Conservation (phyloP, 2,329 filamentous ascomycete species). For the Sarocladium brachiariae region DNA sequence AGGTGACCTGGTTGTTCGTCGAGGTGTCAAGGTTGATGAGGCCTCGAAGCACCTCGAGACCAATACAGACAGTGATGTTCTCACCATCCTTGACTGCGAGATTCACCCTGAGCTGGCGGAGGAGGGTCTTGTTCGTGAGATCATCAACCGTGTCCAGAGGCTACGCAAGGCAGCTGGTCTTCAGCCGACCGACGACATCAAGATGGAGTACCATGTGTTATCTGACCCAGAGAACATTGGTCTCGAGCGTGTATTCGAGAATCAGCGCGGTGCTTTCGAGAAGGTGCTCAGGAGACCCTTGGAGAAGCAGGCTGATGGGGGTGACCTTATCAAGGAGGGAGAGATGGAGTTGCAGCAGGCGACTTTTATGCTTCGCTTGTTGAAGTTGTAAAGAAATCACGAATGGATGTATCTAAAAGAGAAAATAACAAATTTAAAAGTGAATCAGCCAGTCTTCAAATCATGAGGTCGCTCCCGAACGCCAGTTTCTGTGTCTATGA, state of each 20-base stretch:
- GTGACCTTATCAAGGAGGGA: constrained; percentile 66
- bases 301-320: constrained; percentile 35
- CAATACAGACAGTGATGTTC: constrained; percentile 81
- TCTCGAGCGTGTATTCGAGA: constrained; percentile 61
- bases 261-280: constrained; percentile 62
- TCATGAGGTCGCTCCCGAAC: not conserved
- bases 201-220: constrained; percentile 85
- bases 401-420: not conserved
- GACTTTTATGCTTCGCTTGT: constrained; percentile 67
- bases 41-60: constrained; percentile 71
- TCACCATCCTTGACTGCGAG: constrained; percentile 81
- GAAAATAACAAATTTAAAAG: not conserved
- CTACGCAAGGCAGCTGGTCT: constrained; percentile 91
- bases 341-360: constrained; percentile 82
- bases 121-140: constrained; percentile 84
- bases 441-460: not conserved
- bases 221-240: constrained; percentile 73
- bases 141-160: constrained; percentile 88
- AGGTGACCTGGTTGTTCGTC: constrained; percentile 72
- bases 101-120: constrained; percentile 79
- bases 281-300: constrained; percentile 73
- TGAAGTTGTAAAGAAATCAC: constrained; percentile 53
- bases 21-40: constrained; percentile 67
- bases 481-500: not conserved
- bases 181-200: constrained; percentile 86